Percentiles rank a stretch among this genome's conserved stretches.
Conservation (phyloP, 768 basidiomycete species). For the Fibroporia radiculosa region DNA sequence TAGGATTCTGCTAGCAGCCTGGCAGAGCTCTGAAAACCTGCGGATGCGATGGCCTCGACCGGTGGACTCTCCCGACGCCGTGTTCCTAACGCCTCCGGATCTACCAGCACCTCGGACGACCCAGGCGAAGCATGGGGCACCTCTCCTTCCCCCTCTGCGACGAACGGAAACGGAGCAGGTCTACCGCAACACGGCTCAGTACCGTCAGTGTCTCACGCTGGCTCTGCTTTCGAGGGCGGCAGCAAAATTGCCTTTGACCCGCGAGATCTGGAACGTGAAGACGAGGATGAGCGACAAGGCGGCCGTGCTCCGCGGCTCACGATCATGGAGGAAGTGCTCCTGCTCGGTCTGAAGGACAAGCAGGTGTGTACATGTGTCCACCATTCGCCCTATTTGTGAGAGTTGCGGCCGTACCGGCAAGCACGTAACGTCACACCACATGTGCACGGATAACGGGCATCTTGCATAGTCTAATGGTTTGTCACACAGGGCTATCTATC, state of each 20-base stretch:
- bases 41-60: slow-evolving; percentile 38
- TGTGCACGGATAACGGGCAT: too few relatives aligned
- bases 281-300: slow-evolving; percentile 53
- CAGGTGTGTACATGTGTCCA: slow-evolving; percentile 44
- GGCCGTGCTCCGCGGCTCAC: slow-evolving; percentile 81
- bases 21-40: not conserved
- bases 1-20: not conserved
- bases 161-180: slow-evolving; percentile 8
- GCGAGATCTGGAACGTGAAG: slow-evolving; percentile 71
- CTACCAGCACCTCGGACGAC: slow-evolving; percentile 29
- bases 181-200: slow-evolving; percentile 1
- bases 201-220: slow-evolving; percentile 42
- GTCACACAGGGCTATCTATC: slow-evolving; percentile 94
- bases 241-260: slow-evolving; percentile 92
- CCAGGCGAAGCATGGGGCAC: slow-evolving; percentile 21
- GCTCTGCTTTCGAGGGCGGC: slow-evolving; percentile 80
- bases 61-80: slow-evolving; percentile 53
- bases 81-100: slow-evolving; percentile 34
- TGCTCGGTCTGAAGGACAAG: slow-evolving; percentile 94
- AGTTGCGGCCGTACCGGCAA: too few relatives aligned
- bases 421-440: too few relatives aligned
- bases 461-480: too few relatives aligned
- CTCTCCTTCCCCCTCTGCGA: slow-evolving; percentile 21
- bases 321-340: slow-evolving; percentile 92
- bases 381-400: too few relatives aligned